phyloP scores from a whole-genome alignment of 169 alveolate genomes.

The Plasmodium coatneyi region DNA sequence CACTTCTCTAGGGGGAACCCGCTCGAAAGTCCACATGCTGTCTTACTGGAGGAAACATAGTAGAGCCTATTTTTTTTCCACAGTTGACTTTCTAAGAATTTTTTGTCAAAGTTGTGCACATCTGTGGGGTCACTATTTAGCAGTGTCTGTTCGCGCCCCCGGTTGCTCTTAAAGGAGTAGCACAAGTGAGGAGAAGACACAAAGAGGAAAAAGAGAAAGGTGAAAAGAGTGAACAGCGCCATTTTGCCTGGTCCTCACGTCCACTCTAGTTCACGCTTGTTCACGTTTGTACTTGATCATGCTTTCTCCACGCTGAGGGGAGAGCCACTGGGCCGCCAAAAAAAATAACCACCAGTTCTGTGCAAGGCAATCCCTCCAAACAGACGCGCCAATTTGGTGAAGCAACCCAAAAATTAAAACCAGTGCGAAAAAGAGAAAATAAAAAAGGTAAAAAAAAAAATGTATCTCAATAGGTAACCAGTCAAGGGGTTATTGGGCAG shows the following conservation, averaged over 20 bases:
- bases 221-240: background rate
- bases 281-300: background rate
- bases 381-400: background rate
- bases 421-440: background rate
- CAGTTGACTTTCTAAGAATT: background rate
- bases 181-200: conserved; percentile 13
- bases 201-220: background rate
- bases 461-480: background rate
- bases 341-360: background rate
- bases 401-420: background rate
- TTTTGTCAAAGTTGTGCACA: background rate
- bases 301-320: background rate
- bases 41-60: conserved; percentile 36
- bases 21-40: background rate
- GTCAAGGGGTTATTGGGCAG: background rate
- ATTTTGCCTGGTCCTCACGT: conserved; percentile 25
- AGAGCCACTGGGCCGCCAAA: background rate
- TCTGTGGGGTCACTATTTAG: background rate
- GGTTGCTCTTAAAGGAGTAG: conserved; percentile 6
- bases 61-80: conserved; percentile 11
- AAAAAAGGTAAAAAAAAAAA: background rate
- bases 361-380: background rate
- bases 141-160: background rate
- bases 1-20: background rate
- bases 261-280: background rate